phyloP scores from a whole-genome alignment of 1,284 basidiomycete species.

The Exsudoporus floridanus region DNA sequence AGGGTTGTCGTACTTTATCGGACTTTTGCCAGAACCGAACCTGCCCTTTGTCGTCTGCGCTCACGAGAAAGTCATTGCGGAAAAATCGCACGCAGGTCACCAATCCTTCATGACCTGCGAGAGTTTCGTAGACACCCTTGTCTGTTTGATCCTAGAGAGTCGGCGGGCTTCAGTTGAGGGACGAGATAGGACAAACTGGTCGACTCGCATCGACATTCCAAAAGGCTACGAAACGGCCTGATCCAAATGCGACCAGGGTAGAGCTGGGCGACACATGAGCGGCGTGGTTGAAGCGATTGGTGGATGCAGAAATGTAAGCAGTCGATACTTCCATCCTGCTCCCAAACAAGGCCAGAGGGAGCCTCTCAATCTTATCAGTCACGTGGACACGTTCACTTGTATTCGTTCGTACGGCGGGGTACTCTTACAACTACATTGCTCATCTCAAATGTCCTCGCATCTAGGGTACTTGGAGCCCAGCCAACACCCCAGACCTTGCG shows the following conservation, averaged over 20 bases:
- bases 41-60: conserved; percentile 73
- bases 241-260: conserved; percentile 72
- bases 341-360: background rate
- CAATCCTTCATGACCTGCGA: conserved; percentile 72
- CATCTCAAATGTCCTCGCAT: background rate
- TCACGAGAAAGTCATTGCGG: conserved; percentile 50
- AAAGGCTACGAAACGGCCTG: conserved; percentile 72
- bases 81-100: conserved; percentile 77
- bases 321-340: conserved; percentile 26
- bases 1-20: conserved; percentile 37
- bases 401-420: background rate
- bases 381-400: background rate
- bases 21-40: conserved; percentile 53
- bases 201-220: conserved; percentile 66
- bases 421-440: conserved; percentile 5
- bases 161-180: conserved; percentile 4
- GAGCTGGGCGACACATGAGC: conserved; percentile 54
- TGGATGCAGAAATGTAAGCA: conserved; percentile 77
- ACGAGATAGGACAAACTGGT: background rate
- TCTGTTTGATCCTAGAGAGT: conserved; percentile 45
- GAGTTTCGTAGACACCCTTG: conserved; percentile 62
- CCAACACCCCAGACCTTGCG: conserved; percentile 24
- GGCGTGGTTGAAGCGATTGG: conserved; percentile 73
- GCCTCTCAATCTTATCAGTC: conserved; percentile 9
- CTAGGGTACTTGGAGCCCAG: conserved; percentile 23